These are phyloP conservation scores for Saitozyma sp. DNA, from an alignment of 768 basidiomycete genomes.

Conservation along the genomic window DNA sequence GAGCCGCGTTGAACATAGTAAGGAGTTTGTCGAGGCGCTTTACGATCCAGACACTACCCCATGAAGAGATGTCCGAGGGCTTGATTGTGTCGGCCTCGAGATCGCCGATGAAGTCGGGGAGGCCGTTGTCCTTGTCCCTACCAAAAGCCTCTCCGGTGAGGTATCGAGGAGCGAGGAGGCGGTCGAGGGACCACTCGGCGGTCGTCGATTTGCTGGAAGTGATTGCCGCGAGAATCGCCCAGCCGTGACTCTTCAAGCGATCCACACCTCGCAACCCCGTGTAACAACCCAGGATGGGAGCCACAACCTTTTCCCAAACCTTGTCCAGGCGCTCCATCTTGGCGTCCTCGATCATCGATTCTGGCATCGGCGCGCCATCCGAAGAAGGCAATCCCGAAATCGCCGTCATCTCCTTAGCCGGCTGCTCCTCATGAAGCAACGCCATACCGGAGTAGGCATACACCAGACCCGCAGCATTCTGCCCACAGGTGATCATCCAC, in stretches of 20 bases:
- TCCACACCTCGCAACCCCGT: constrained; percentile 33
- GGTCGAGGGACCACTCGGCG: constrained; percentile 30
- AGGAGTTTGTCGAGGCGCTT: constrained; percentile 25
- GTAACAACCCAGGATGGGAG: constrained; percentile 64
- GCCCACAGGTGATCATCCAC: constrained; percentile 40
- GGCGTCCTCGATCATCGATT: constrained; percentile 15
- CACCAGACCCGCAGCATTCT: constrained; percentile 23
- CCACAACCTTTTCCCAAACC: constrained; percentile 57
- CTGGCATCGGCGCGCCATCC: constrained; percentile 19
- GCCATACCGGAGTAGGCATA: constrained; percentile 44
- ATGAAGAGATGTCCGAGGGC: constrained; percentile 36
- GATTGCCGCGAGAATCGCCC: constrained; percentile 42
- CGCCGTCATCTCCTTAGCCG: constrained; percentile 25
- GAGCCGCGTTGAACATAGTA: constrained; percentile 26
- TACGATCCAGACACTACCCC: constrained; percentile 33
- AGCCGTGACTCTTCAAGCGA: constrained; percentile 34
- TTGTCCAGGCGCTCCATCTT: constrained; percentile 28
- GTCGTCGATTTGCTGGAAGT: constrained; percentile 15
- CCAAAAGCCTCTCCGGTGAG: constrained; percentile 34
- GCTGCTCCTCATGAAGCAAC: constrained; percentile 32
- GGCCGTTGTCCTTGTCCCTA: constrained; percentile 15
- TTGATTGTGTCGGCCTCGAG: constrained; percentile 27
- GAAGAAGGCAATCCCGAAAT: constrained; percentile 31
- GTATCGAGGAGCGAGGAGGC: constrained; percentile 32
- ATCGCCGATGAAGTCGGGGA: constrained; percentile 21